A percentile compares a stretch with the other conserved stretches of the same genome.
Evolutionary conservation across 225 moss, liverwort and hornwort genomes (phyloP).

Genomic region (Lunularia cruciata): DNA sequence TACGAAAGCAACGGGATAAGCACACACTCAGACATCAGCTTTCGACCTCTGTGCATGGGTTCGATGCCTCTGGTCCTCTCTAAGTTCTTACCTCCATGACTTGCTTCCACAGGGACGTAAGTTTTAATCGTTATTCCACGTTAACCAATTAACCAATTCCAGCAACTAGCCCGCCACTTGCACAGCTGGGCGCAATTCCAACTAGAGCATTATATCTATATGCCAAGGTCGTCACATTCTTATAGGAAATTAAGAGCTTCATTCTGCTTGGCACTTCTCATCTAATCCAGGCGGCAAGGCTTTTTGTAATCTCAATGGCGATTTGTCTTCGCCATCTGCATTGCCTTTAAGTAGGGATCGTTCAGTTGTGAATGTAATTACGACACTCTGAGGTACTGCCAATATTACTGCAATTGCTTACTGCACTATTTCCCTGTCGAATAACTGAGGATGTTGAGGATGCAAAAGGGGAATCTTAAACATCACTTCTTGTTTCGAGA

Average conservation of each 20-base stretch:
- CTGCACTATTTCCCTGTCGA: no score
- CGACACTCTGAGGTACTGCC: no score
- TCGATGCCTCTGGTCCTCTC: neutral
- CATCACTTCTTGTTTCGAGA: no score
- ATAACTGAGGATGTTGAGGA: no score
- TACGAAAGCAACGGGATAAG: neutral
- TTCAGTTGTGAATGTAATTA: no score
- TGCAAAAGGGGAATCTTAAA: no score
- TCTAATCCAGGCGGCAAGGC: neutral
- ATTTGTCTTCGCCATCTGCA: no score
- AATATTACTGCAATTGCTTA: no score
- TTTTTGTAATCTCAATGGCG: no score
- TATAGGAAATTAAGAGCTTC: neutral
- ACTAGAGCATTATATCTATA: neutral
- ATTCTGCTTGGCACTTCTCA: neutral
- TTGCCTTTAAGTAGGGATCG: no score
- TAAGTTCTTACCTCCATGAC: neutral
- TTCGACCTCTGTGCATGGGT: neutral
- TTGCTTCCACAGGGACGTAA: slow-evolving; percentile 7
- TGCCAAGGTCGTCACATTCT: neutral
- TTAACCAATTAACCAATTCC: neutral
- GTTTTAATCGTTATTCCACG: neutral
- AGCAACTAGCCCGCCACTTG: slow-evolving; percentile 1
- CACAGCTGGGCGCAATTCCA: neutral
- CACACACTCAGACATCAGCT: neutral